phyloP scores from a whole-genome alignment of 805 yeast species.

The Metschnikowia matae region DNA sequence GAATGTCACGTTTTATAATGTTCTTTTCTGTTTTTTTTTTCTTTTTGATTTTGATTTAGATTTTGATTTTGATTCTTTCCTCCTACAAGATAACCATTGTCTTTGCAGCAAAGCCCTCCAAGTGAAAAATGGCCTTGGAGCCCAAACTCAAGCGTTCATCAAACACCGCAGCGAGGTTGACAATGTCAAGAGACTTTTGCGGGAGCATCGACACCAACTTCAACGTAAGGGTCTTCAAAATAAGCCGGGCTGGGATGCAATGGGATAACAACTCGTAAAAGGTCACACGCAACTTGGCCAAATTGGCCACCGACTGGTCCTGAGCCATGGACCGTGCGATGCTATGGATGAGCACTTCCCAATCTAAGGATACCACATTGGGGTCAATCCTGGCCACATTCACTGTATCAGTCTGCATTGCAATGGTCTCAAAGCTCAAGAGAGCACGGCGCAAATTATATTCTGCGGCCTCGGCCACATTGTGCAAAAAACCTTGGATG shows the following conservation, averaged over 20 bases:
- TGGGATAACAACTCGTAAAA: conserved; percentile 85
- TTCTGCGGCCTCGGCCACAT: conserved; percentile 52
- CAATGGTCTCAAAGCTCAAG: conserved; percentile 76
- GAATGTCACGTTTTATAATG: no score
- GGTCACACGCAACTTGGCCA: conserved; percentile 59
- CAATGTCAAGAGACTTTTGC: conserved; percentile 41
- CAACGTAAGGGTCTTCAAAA: conserved; percentile 56
- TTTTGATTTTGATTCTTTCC: no score
- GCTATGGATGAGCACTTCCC: conserved; percentile 76
- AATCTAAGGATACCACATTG: conserved; percentile 67
- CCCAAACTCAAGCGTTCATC: conserved; percentile 90
- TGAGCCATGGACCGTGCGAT: conserved; percentile 57
- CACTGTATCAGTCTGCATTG: conserved; percentile 60
- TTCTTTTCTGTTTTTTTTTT: no score
- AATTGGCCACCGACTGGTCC: conserved; percentile 60
- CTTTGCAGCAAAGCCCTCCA: conserved; percentile 90
- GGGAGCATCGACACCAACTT: conserved; percentile 35
- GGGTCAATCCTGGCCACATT: conserved; percentile 23
- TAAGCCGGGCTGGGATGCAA: conserved; percentile 85
- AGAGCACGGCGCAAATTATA: conserved; percentile 78
- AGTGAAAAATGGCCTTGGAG: conserved; percentile 83
- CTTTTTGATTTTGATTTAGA: no score
- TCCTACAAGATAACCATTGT: conserved; percentile 58
- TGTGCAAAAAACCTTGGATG: conserved; percentile 34
- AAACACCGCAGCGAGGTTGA: conserved; percentile 58